A percentile compares a stretch with the other conserved stretches of the same genome.
These are phyloP conservation scores for Amylostereum chailletii DNA, from an alignment of 1,284 basidiomycete genomes.

Conservation along the genomic window DNA sequence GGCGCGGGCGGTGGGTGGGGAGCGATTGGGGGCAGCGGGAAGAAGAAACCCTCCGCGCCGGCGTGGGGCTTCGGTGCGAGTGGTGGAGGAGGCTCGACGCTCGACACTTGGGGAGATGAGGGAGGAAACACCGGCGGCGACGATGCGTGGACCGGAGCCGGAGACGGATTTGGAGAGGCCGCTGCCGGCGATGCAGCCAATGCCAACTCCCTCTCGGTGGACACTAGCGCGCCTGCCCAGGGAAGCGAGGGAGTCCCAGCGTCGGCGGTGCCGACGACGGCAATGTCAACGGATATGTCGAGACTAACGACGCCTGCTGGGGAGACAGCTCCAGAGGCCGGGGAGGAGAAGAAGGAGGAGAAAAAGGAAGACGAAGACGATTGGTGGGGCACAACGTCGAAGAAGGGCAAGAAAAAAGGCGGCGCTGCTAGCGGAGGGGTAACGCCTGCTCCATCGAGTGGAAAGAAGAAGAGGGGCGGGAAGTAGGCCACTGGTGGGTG, in stretches of 20 bases:
- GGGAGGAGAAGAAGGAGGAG: slow-evolving; percentile 2
- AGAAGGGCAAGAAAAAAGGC: neutral
- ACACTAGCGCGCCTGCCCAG: neutral
- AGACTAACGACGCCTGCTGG: neutral
- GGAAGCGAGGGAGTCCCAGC: neutral
- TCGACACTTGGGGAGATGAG: neutral
- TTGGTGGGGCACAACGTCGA: neutral
- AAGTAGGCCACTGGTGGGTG: neutral
- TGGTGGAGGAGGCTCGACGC: neutral
- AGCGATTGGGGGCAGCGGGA: neutral
- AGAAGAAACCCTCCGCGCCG: neutral
- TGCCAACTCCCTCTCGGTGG: neutral
- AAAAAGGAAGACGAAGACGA: neutral
- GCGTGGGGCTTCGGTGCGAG: neutral
- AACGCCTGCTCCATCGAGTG: neutral
- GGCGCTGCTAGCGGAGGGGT: neutral
- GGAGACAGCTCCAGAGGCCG: neutral
- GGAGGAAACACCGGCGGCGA: neutral
- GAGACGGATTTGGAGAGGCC: neutral
- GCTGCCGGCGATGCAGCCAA: neutral
- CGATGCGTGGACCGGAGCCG: neutral
- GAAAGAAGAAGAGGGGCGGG: neutral
- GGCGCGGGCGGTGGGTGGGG: neutral
- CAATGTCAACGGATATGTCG: neutral
- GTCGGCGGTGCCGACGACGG: neutral